Evolutionary conservation across 2,329 filamentous ascomycete genomes (phyloP), one percentile per base, ranked within the genome.

Genomic region (Monilinia fructigena): DNA sequence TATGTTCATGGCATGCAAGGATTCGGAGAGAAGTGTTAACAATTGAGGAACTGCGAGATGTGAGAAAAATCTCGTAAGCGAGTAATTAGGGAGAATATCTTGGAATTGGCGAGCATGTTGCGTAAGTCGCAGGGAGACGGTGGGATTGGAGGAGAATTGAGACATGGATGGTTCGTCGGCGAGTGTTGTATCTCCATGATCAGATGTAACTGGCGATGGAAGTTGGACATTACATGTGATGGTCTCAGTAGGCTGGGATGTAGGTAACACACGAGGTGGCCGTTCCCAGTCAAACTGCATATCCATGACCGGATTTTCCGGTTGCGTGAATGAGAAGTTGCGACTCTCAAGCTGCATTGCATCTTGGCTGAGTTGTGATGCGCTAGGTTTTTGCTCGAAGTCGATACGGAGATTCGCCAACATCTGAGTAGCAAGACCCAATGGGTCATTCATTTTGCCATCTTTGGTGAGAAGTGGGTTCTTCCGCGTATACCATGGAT

Each of bases 401-500:
- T 97, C 91, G 76, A 99, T 96, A 70, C 87, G 90, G 20, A 99
- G 85, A 65, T 88, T 90, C 76, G 96, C 92, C 65, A 99, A 88
- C 92, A 99, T 97, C 75, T 92, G 88, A 0, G 95, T 96, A n/a
- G 95, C 95, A 56, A 99, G 83, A 65, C 87, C 86, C 69, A 98
- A 81, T 0, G 92, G 91, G 73, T 98, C 92, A 14, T 85, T 85
- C 45, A 93, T 84, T 70, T 83, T 86, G 71, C 94, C 94, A 68
- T 93, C 89, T 0, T 84, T 75, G 4, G 88, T 87, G 60, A 98
- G 83, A 73, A 93, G 89, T 42, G 83, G 84, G 77, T 98, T 99
- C 68, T 83, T 83, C 55, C 92, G 86, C 4, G 92, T 97, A 76
- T 92, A 97, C 95, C 95, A 99, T 1, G 93, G 94, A 78, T 99